phyloP scores from a whole-genome alignment of 148 eudicot species.

The Euryodendron excelsum region DNA sequence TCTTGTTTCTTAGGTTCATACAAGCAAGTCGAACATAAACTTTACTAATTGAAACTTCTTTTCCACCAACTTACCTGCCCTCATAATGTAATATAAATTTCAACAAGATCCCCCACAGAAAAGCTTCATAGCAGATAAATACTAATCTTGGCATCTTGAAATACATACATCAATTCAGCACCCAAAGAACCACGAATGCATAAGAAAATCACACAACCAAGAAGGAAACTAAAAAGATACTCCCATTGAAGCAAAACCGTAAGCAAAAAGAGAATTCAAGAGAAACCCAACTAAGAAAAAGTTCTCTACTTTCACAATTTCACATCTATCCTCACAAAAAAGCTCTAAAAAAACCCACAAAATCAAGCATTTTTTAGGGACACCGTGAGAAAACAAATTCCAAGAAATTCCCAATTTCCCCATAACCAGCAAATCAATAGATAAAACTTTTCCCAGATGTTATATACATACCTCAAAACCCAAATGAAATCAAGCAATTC shows the following conservation, averaged over 20 bases:
- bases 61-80: not conserved
- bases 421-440: not conserved
- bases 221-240: not conserved
- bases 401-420: slow-evolving; percentile 2
- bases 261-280: not conserved
- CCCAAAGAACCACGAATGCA: not conserved
- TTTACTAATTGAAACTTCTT: not conserved
- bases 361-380: slow-evolving; percentile 2
- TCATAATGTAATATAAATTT: not conserved
- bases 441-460: not conserved
- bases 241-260: slow-evolving; percentile 9
- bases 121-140: not conserved
- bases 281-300: not conserved
- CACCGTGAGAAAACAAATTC: not conserved
- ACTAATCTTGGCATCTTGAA: not conserved
- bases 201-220: not conserved
- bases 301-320: slow-evolving; percentile 3
- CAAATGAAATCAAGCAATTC: slow-evolving; percentile 8
- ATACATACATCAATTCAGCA: not conserved
- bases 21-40: not conserved
- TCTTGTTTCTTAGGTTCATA: not conserved
- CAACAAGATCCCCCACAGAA: not conserved
- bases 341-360: not conserved
- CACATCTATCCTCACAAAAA: not conserved
- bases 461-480: not conserved